Conservation (phyloP, 169 alveolate genomes). For the Eimeria mitis region DNA sequence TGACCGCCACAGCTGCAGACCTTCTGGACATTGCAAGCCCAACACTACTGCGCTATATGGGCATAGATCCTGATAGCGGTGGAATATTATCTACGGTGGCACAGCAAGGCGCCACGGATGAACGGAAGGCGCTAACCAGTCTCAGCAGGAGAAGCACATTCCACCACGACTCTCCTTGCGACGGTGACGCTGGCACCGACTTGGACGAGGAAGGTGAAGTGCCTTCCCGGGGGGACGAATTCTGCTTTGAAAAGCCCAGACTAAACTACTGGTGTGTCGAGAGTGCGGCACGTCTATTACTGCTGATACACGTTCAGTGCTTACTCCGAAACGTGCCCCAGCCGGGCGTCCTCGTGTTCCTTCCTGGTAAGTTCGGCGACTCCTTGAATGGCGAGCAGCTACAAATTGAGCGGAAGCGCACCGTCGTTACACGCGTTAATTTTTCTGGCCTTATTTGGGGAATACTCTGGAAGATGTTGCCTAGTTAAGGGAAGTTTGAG, state of each 20-base stretch:
- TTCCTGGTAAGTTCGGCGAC: slow-evolving; percentile 24
- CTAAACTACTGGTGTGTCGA: slow-evolving; percentile 10
- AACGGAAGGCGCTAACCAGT: neutral
- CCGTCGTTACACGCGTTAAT: too few relatives aligned
- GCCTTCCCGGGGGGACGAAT: neutral
- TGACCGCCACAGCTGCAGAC: slow-evolving; percentile 35
- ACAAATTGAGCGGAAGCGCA: neutral
- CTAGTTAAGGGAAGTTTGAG: neutral
- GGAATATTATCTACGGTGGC: neutral
- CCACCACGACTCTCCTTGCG: neutral
- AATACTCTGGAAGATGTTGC: neutral
- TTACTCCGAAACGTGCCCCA: slow-evolving; percentile 31
- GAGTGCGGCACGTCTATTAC: slow-evolving; percentile 17
- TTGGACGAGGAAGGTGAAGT: neutral
- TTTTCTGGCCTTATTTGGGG: too few relatives aligned
- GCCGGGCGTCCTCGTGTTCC: slow-evolving; percentile 55
- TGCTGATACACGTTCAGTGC: slow-evolving; percentile 49
- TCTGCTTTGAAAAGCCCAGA: slow-evolving; percentile 16
- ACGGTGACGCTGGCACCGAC: neutral
- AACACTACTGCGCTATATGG: slow-evolving; percentile 44
- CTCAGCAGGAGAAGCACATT: neutral
- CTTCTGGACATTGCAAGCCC: slow-evolving; percentile 42
- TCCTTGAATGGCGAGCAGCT: neutral
- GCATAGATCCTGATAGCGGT: slow-evolving; percentile 27
- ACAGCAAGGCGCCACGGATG: neutral